A percentile compares a stretch with the other conserved stretches of the same genome.
phyloP scores from a whole-genome alignment of 75 land plant species.

The Larix kaempferi region DNA sequence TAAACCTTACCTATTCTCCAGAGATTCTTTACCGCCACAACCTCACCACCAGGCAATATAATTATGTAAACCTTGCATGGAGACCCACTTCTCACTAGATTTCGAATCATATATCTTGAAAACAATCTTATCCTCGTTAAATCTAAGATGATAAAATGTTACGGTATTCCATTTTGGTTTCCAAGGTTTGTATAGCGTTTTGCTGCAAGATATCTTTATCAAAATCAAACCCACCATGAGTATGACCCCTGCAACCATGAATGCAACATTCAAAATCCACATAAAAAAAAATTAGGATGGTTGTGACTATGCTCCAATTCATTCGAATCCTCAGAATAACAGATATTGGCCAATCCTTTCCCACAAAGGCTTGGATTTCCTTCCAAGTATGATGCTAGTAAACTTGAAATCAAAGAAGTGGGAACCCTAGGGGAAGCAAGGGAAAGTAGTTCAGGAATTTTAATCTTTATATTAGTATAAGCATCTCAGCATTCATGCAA shows the following conservation, averaged over 20 bases:
- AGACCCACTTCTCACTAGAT: constrained; percentile 49
- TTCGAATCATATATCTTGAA: constrained; percentile 48
- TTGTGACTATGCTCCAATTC: constrained; percentile 3
- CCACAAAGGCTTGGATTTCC: constrained; percentile 71
- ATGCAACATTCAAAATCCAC: constrained; percentile 26
- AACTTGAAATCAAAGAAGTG: constrained; percentile 39
- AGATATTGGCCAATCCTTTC: constrained; percentile 40
- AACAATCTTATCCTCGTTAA: constrained; percentile 53
- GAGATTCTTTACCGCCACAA: constrained; percentile 73
- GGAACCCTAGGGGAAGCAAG: constrained; percentile 36
- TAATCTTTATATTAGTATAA: too few species aligned
- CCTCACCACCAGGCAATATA: constrained; percentile 47
- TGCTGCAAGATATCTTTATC: constrained; percentile 12
- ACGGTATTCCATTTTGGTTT: constrained; percentile 27
- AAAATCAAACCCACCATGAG: constrained; percentile 19
- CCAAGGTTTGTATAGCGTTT: constrained; percentile 9
- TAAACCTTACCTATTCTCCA: constrained; percentile 5
- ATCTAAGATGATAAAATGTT: constrained; percentile 46
- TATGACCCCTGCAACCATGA: constrained; percentile 21
- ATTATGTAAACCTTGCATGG: constrained; percentile 63
- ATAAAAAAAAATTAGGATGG: constrained; percentile 9
- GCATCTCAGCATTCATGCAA: too few species aligned
- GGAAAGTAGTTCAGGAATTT: too few species aligned
- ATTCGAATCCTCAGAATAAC: constrained; percentile 17
- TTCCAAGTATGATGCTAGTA: constrained; percentile 53